Percentiles rank a stretch among this genome's conserved stretches.
Conservation (phyloP, 345 rosid species). For the Microthlaspi erraticum region DNA sequence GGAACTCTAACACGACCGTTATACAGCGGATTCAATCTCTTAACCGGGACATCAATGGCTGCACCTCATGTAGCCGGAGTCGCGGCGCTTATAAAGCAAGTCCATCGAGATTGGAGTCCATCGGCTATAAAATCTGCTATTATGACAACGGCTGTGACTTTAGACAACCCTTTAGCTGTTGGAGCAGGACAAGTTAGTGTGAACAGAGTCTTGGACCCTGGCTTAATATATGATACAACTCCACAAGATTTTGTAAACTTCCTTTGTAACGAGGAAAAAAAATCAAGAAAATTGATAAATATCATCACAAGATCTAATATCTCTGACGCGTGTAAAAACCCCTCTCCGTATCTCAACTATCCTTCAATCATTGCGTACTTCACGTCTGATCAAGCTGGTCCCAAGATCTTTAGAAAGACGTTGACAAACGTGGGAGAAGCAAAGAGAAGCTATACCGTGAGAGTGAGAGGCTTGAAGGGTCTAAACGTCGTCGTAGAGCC, state of each 20-base stretch:
- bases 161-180: slow-evolving; percentile 63
- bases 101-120: slow-evolving; percentile 60
- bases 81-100: slow-evolving; percentile 56
- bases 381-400: slow-evolving; percentile 29
- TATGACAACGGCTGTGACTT: slow-evolving; percentile 55
- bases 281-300: slow-evolving; percentile 39
- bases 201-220: slow-evolving; percentile 57
- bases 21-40: slow-evolving; percentile 47
- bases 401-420: slow-evolving; percentile 49
- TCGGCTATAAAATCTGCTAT: slow-evolving; percentile 63
- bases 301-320: slow-evolving; percentile 52
- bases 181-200: slow-evolving; percentile 64
- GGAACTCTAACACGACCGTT: slow-evolving; percentile 20
- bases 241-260: slow-evolving; percentile 57
- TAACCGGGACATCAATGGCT: slow-evolving; percentile 70
- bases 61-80: slow-evolving; percentile 63
- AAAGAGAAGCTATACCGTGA: slow-evolving; percentile 48
- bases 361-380: slow-evolving; percentile 64
- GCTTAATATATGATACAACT: slow-evolving; percentile 59
- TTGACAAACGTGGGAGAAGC: slow-evolving; percentile 60
- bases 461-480: slow-evolving; percentile 53
- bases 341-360: slow-evolving; percentile 57
- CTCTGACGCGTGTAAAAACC: slow-evolving; percentile 39
- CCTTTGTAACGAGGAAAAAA: slow-evolving; percentile 51
- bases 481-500: slow-evolving; percentile 62